A percentile compares a stretch with the other conserved stretches of the same genome.
Evolutionary conservation across 805 yeast species (phyloP).

Genomic region (Zygosaccharomyces siamensis): DNA sequence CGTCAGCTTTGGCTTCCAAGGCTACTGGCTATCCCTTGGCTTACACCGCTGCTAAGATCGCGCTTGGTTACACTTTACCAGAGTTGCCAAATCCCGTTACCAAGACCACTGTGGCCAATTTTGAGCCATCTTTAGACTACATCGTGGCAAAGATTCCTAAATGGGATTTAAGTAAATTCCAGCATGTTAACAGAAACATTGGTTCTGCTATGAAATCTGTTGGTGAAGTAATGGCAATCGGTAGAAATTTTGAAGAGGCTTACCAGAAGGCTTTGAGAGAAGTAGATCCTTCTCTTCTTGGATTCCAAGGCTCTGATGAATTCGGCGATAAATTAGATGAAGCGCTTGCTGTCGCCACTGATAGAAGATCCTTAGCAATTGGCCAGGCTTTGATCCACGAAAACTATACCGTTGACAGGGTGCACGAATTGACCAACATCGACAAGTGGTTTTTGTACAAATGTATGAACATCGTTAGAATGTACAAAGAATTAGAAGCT

Average conservation of each 20-base stretch:
- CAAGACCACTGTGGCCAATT: constrained; percentile 91
- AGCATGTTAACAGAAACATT: constrained; percentile 87
- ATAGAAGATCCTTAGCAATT: constrained; percentile 95
- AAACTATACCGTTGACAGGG: constrained; percentile 83
- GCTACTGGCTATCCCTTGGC: constrained; percentile 99
- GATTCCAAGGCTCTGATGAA: constrained; percentile 81
- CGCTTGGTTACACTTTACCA: constrained; percentile 88
- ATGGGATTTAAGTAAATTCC: constrained; percentile 96
- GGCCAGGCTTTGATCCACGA: constrained; percentile 95
- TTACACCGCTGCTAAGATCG: constrained; percentile 97
- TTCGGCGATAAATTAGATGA: constrained; percentile 71
- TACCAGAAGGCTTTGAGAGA: constrained; percentile 97
- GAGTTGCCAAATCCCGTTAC: constrained; percentile 96
- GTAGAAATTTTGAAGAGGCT: constrained; percentile 95
- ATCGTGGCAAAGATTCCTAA: constrained; percentile 96
- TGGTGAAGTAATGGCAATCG: constrained; percentile 99
- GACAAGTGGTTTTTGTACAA: constrained; percentile 95
- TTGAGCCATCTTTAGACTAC: constrained; percentile 95
- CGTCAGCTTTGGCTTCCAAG: constrained; percentile 96
- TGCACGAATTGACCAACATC: constrained; percentile 86
- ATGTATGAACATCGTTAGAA: constrained; percentile 84
- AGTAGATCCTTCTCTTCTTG: constrained; percentile 84
- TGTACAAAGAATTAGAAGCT: constrained; percentile 74
- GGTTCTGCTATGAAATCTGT: constrained; percentile 98
- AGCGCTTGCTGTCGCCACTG: constrained; percentile 80